Evolutionary conservation across 371 early-diverging fungal species (phyloP), one percentile per base, ranked within the genome.

Genomic region (Mucor irregularis): DNA sequence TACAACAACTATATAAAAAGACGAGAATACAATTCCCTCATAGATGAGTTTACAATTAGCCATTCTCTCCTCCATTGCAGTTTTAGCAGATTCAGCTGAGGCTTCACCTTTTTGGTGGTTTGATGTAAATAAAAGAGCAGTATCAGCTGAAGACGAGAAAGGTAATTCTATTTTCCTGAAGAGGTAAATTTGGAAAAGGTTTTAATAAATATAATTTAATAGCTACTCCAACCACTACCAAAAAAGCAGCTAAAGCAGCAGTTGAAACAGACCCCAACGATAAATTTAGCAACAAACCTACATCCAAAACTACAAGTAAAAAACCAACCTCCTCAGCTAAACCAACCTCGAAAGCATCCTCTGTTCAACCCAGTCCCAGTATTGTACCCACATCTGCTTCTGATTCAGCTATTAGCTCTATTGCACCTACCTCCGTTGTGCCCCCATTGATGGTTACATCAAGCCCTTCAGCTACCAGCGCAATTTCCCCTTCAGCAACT

Each of bases 21-120:
- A 39, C 30, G 8, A 43, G 29, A 52, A 40, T 24, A 40, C 5
- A 40, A 40, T 1, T 21, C 14, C 24, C n/a, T n/a, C n/a, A n/a
- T 16, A 42, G 19, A 58, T 48, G 58, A 58, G 43, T 48, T 56
- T 49, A 35, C 51, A 38, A 37, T 46, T 52, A 19, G 34, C 38
- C 28, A 35, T 62, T 46, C 53, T 58, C 29, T 43, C 49, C 16
- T 53, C 50, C 26, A 55, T 62, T 51, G 47, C 58, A 17, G n/a
- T 47, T 9, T 11, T 57, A 26, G 51, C 51, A 29, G 49, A 42
- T 35, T 42, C 54, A 29, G 35, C 40, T 24, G 55, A 50, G 37
- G 62, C 51, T 26, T 39, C 39, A n/a, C 62, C 62, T 16, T 24
- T 25, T 33, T 5, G 25, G 22, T 53, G 53, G 61, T 26, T 24